Evolutionary conservation across 495 filamentous ascomycete genomes (phyloP), one percentile per base, ranked within the genome.

Genomic region (Talaromyces ruber): DNA sequence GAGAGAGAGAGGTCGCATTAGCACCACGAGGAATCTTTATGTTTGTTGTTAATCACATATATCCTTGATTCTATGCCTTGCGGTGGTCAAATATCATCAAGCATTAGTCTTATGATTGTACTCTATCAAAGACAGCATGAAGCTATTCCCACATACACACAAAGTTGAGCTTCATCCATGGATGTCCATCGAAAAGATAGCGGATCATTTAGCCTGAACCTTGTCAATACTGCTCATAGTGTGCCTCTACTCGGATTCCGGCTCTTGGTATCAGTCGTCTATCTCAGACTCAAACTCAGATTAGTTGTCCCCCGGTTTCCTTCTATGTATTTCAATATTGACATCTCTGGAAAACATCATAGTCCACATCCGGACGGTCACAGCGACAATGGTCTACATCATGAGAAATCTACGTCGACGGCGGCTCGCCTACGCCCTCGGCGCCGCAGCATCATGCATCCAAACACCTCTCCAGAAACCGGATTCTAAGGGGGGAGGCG

Each of bases 401-500:
- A 77, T 80, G 71, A 30, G n/a, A 68, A 37, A 72, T 79, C 61
- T 70, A 69, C 53, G 67, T 70, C 29, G 71, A 78, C 43, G 76
- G 78, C 34, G 71, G 68, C 43, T 78, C 8, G 30, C 34, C 0
- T 22, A 34, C 1, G 57, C 72, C 3, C 69, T 71, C 16, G 74
- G 70, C 45, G 75, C 73, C 12, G 76, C 76, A 7, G 76, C 74
- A 6, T 70, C 69, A 32, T 66, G 66, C 39, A 57, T 72, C 50
- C 62, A 68, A n/a, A 59, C 30, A 29, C 55, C 26, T 6, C 26
- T 11, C n/a, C 51, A 16, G 21, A 2, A 29, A 22, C 6, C 34
- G 29, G 28, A 58, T 34, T 7, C 2, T 6, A 1, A 11, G 14
- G 14, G 55, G 55, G 11, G 7, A 34, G 11, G 1, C 14, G 4